Evolutionary conservation across 2,329 filamentous ascomycete species (phyloP), one percentile per base, ranked within the genome.

Genomic region (Neofusicoccum umdonicola): DNA sequence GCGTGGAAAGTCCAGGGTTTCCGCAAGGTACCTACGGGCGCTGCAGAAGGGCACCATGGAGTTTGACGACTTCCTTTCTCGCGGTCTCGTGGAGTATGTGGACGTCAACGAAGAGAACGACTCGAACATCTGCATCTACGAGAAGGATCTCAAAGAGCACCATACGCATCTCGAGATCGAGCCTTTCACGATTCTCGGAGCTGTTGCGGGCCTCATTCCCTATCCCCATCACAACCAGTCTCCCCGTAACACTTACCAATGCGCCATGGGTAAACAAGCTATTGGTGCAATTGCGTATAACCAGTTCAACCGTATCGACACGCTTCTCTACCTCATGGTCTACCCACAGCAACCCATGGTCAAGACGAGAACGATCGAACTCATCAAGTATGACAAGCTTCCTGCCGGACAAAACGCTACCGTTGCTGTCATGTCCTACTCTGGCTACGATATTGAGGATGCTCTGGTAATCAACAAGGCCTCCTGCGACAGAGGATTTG

Each of bases 241-340:
- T 15, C 95, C 95, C 9, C 87, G 95, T 84, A 99, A 99, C 76
- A 99, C 95, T 0, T 99, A 99, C 74, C 94, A 98, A 83, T 97
- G 94, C 80, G 95, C 95, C 80, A 99, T 99, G 95, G 95, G 95
- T 86, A 99, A 99, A 81, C 95, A 99, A 90, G 95, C 95, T 44
- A 98, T 99, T 76, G 95, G 95, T 39, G 93, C 94, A 39, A 98
- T 99, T 74, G 95, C 94, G 15, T 96, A 97, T 75, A 99, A 99
- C 75, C 95, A 99, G 77, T 97, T 97, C 80, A 91, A 94, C 72
- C 89, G 95, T 64, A 97, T 99, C 76, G 95, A 99, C 73, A 98
- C 94, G 0, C 84, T 99, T 15, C 86, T 99, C 6, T 98, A 97
- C 75, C 91, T 97, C 1, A 91, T 99, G 81, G 95, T 99, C 3